phyloP scores from a whole-genome alignment of 78 protist genomes.

The Isochrysis galbana region DNA sequence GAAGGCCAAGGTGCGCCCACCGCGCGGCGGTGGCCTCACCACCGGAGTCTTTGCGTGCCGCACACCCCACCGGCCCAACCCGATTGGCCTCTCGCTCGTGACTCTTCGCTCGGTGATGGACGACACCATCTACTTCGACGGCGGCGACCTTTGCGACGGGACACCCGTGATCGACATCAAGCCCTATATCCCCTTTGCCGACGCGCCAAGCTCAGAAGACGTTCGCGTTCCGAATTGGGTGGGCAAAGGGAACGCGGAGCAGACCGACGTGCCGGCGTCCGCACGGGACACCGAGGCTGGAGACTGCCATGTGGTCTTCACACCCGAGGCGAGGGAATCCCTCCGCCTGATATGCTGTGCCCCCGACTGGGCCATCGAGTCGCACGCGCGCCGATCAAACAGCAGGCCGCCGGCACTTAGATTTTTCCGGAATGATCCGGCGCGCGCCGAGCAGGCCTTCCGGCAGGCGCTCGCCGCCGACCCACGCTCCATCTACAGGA shows the following conservation, averaged over 20 bases:
- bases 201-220: not conserved
- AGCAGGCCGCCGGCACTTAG: not conserved
- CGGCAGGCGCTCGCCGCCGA: not conserved
- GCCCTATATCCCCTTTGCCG: conserved; percentile 29
- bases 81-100: not conserved
- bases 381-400: too few species aligned
- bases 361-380: not conserved
- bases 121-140: not conserved
- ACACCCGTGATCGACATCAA: conserved; percentile 38
- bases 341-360: not conserved
- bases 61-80: conserved; percentile 31
- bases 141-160: conserved; percentile 20
- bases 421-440: not conserved
- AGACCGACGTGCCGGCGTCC: too few species aligned
- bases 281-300: not conserved
- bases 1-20: not conserved
- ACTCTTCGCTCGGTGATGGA: not conserved
- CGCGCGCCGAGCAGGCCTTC: not conserved
- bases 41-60: not conserved
- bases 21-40: not conserved
- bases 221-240: not conserved
- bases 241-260: not conserved
- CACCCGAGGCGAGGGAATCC: not conserved
- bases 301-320: not conserved
- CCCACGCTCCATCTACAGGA: not conserved